Base-by-base conservation (phyloP, 2,329 filamentous ascomycete genomes). In the Fragosphaeria purpurea region DNA sequence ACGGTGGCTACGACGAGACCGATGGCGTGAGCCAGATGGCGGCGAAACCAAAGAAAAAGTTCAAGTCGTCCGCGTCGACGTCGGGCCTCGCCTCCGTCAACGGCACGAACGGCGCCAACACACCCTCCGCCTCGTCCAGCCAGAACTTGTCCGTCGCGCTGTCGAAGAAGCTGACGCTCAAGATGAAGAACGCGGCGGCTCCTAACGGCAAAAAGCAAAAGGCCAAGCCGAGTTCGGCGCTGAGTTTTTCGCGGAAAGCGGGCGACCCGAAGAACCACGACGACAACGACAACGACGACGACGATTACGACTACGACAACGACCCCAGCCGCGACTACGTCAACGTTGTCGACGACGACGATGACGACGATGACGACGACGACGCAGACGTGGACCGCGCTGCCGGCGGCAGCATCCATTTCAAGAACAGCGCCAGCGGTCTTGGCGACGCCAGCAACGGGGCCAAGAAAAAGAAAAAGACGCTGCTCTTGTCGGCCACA, bases 31-130 rank as follows among this genome's bases (percentile, higher is more conserved):
- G 48, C 33, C 41, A 49, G 40, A n/a, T 38, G n/a, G 45, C 47
- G 37, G 41, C 49, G 50, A 71, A 68, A 58, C 64, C 65, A 35
- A 79, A 77, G 68, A 81, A 80, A 69, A 80, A 80, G 70, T 59
- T 74, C 52, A 80, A 80, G 65, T 62, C 51, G 59, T 53, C 60
- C 44, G 32, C 47, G 6, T 34, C 55, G 5, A 33, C 33, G 4
- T 44, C 49, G 31, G 37, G 13, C 12, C 39, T n/a, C 12, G 38
- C 33, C n/a, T 7, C 39, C 13, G 42, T 41, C 7, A 37, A 37
- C 8, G 52, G 49, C 35, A 48, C 48, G 6, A 46, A 49, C 32
- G 45, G 44, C 13, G 46, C 37, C 46, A 46, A 46, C 12, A 50
- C 55, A 3, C 41, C 54, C 5, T 49, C 58, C 1, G 64, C 33